Conservation (phyloP, 1,284 basidiomycete species). For the Irpex lacteus region DNA sequence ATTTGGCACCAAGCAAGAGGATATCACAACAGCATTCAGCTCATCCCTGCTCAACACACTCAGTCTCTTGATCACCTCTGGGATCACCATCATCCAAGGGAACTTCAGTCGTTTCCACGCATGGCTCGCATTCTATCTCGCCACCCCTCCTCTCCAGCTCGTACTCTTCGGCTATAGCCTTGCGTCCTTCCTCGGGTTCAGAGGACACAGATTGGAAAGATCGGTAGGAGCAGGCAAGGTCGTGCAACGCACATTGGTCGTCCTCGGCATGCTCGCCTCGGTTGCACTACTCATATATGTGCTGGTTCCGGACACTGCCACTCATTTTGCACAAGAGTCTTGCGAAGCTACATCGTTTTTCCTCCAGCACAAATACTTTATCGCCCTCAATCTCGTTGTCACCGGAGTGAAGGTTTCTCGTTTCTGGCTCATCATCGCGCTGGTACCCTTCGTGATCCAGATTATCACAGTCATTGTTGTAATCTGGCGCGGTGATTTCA, state of each 20-base stretch:
- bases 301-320: not conserved
- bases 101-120: not conserved
- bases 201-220: not conserved
- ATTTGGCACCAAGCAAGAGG: not conserved
- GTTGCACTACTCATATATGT: not conserved
- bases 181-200: not conserved
- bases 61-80: not conserved
- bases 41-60: not conserved
- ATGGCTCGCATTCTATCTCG: not conserved
- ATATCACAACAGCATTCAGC: not conserved
- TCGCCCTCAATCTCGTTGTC: not conserved
- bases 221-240: not conserved
- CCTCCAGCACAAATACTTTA: not conserved
- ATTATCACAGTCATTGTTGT: not conserved
- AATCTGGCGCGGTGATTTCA: not conserved
- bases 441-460: not conserved
- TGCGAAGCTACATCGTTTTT: not conserved
- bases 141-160: not conserved
- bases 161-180: not conserved
- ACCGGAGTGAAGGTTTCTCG: not conserved
- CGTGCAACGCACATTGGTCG: not conserved
- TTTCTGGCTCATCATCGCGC: not conserved
- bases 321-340: not conserved
- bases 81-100: not conserved
- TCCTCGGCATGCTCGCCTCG: not conserved